phyloP scores from a whole-genome alignment of 164 flowering plant genomes.

The Dillenia suffruticosa region DNA sequence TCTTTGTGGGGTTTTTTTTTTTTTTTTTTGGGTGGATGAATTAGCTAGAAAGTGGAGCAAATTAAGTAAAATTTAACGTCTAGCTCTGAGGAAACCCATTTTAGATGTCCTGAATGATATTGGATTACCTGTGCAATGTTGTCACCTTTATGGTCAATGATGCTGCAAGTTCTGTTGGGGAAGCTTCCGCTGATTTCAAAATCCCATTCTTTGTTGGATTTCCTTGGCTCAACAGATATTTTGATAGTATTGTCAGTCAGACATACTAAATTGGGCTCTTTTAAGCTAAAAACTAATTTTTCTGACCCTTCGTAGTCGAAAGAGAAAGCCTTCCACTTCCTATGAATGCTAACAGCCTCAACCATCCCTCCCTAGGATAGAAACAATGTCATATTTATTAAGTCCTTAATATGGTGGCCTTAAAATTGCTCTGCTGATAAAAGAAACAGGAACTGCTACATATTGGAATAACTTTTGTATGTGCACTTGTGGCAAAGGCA shows the following conservation, averaged over 20 bases:
- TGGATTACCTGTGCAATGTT: slow-evolving; percentile 59
- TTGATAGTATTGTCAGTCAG: slow-evolving; percentile 27
- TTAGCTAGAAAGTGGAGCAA: too few relatives aligned
- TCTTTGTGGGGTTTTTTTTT: too few relatives aligned
- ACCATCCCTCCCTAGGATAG: slow-evolving; percentile 51
- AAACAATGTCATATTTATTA: background rate
- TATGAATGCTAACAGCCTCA: slow-evolving; percentile 56
- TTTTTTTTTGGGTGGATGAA: too few relatives aligned
- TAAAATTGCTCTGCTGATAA: too few relatives aligned
- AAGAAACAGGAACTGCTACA: too few relatives aligned
- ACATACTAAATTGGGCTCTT: slow-evolving; percentile 47
- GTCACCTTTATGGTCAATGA: slow-evolving; percentile 48
- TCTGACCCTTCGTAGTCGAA: slow-evolving; percentile 48
- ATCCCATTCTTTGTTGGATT: slow-evolving; percentile 33
- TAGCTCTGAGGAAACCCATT: background rate
- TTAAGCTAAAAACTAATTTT: slow-evolving; percentile 54
- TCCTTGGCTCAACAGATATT: slow-evolving; percentile 31
- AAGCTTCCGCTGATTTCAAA: slow-evolving; percentile 69
- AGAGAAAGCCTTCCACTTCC: slow-evolving; percentile 64
- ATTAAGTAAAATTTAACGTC: background rate
- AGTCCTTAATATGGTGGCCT: too few relatives aligned
- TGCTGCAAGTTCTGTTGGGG: slow-evolving; percentile 49
- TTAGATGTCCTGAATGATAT: background rate
- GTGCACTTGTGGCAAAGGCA: too few relatives aligned
- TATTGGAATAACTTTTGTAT: too few relatives aligned